Evolutionary conservation across 768 basidiomycete genomes (phyloP).

Genomic region (Boletus subparvulus): DNA sequence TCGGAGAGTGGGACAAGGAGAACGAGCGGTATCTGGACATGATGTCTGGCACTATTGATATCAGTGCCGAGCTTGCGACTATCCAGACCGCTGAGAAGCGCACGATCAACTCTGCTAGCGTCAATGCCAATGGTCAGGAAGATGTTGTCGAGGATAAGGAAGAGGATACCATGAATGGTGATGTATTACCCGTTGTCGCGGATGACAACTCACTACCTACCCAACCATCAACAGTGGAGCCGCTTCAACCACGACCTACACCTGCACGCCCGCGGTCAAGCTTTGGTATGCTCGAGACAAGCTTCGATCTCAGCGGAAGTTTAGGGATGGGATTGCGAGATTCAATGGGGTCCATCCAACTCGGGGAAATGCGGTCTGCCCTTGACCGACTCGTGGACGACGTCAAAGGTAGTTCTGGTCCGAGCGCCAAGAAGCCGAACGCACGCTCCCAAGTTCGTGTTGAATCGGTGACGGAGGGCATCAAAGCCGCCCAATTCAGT

Average conservation of each 20-base stretch:
- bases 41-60: constrained; percentile 35
- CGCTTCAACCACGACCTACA: constrained; percentile 10
- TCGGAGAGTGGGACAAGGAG: constrained; percentile 11
- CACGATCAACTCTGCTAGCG: constrained; percentile 21
- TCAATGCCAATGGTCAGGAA: background rate
- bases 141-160: background rate
- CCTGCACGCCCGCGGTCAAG: constrained; percentile 11
- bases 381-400: constrained; percentile 74
- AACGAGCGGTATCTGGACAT: constrained; percentile 40
- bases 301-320: constrained; percentile 24
- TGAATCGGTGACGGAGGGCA: constrained; percentile 35
- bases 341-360: constrained; percentile 52
- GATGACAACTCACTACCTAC: background rate
- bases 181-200: background rate
- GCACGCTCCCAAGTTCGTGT: constrained; percentile 16
- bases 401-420: constrained; percentile 37
- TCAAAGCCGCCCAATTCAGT: constrained; percentile 32
- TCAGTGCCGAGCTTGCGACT: constrained; percentile 51
- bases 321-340: constrained; percentile 29
- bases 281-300: constrained; percentile 22
- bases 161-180: background rate
- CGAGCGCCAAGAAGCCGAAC: constrained; percentile 25
- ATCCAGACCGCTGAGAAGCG: constrained; percentile 49
- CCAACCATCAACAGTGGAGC: background rate
- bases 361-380: constrained; percentile 71